phyloP scores from a whole-genome alignment of 257 asterid species.

The Solanum bulbocastanum region DNA sequence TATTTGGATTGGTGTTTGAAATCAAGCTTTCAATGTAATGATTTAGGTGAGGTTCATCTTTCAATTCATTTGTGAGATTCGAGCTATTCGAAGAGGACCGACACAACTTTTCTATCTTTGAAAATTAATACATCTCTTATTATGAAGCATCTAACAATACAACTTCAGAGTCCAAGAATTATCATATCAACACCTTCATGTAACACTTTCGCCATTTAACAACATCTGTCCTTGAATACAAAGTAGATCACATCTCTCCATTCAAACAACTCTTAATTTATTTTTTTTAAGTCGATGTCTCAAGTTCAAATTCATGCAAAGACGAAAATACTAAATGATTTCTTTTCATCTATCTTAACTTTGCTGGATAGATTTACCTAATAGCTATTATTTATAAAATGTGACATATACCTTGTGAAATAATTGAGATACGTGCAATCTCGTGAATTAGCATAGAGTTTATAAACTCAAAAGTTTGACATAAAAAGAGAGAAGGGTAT shows the following conservation, averaged over 20 bases:
- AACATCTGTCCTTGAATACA: background rate
- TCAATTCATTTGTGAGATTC: background rate
- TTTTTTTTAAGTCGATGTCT: background rate
- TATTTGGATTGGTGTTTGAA: background rate
- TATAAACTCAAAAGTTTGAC: background rate
- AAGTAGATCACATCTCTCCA: background rate
- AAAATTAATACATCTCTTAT: background rate
- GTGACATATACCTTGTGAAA: background rate
- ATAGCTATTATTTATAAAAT: background rate
- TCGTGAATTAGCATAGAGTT: background rate
- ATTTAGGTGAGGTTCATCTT: background rate
- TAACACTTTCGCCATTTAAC: background rate
- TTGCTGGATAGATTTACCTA: fast-evolving
- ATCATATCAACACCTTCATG: background rate
- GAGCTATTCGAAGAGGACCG: background rate
- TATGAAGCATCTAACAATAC: background rate
- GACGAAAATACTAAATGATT: fast-evolving
- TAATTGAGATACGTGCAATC: no score
- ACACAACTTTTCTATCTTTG: background rate
- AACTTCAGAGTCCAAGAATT: background rate
- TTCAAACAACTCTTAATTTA: background rate
- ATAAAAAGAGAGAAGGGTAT: conserved; percentile 4
- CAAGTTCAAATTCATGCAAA: background rate
- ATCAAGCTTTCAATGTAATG: background rate
- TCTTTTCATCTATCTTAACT: fast-evolving